Base-by-base conservation (phyloP, 2,329 filamentous ascomycete species). In the Fonsecaea monophora region DNA sequence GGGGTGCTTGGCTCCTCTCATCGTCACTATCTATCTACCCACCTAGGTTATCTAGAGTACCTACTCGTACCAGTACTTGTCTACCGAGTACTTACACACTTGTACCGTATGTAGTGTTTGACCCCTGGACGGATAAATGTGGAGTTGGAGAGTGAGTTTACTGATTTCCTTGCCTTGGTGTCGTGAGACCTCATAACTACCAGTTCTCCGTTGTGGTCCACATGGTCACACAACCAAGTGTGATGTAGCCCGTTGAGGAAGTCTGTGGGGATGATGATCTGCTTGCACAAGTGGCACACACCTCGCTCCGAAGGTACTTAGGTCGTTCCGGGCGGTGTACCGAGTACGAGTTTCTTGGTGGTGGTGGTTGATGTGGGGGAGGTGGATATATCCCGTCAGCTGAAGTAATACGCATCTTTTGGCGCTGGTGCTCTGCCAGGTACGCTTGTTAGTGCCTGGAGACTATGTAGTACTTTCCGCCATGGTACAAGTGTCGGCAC, bases 401-500 rank as follows among this genome's bases (percentile, higher is more conserved):
- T 54, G 48, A 61, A 61, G 59, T 61, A 48, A 54, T 61, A 61
- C 59, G 59, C 48, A 34, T 5, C n/a, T 55, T 55, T 42, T 32
- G 37, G 9, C 12, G 15, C 45, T 30, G 25, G 21, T 8, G 9
- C 12, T 6, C 45, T 30, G 25, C 45, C 21, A 50, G 45, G 45
- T 25, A 30, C 45, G 15, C 40, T 18, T 45, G 40, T 8, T 45
- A 45, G 40, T 18, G 15, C 40, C 40, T 18, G 15, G 15, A n/a
- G 40, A 45, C 40, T 15, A n/a, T n/a, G n/a, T n/a, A 45, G 25
- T 15, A 21, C 4, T 15, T 7, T 45, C 40, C n/a, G 6, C 30
- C 30, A 1, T 32, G 30, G 30, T 32, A 8, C 40, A 45, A 1
- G 40, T 18, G 18, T 15, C 40, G 40, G 40, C 21, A 45, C 40